A percentile compares a stretch with the other conserved stretches of the same genome.
Conservation (phyloP, 306 rosid species). For the Neltuma alba region DNA sequence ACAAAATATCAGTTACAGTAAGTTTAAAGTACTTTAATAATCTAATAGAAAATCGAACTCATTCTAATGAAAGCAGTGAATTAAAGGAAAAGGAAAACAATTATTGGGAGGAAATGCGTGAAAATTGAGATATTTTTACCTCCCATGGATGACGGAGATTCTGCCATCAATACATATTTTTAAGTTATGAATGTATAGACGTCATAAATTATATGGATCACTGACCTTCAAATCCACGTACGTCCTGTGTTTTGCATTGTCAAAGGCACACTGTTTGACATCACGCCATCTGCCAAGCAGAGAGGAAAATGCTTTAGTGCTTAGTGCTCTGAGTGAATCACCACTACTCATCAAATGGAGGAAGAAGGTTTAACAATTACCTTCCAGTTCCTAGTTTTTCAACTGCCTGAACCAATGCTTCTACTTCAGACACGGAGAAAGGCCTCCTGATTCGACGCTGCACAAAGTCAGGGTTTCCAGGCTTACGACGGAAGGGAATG, state of each 20-base stretch:
- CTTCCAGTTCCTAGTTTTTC: slow-evolving; percentile 92
- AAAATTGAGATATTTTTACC: neutral
- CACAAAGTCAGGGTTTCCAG: slow-evolving; percentile 59
- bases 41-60: neutral
- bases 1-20: neutral
- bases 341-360: slow-evolving; percentile 9
- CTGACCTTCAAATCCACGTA: slow-evolving; percentile 81
- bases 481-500: slow-evolving; percentile 59
- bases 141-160: neutral
- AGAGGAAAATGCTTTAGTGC: neutral
- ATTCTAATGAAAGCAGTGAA: neutral
- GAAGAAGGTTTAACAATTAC: slow-evolving; percentile 32
- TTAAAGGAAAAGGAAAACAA: neutral
- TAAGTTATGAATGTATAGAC: neutral
- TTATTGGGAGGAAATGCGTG: neutral
- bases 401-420: slow-evolving; percentile 80
- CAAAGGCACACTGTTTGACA: slow-evolving; percentile 71
- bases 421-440: slow-evolving; percentile 80
- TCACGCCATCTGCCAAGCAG: slow-evolving; percentile 64
- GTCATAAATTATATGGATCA: neutral
- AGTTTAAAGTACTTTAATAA: neutral
- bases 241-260: slow-evolving; percentile 66
- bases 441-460: slow-evolving; percentile 84
- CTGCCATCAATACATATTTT: neutral
- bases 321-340: neutral